Conservation (phyloP, 2,329 filamentous ascomycete genomes). For the Phyllosticta ampelicida region DNA sequence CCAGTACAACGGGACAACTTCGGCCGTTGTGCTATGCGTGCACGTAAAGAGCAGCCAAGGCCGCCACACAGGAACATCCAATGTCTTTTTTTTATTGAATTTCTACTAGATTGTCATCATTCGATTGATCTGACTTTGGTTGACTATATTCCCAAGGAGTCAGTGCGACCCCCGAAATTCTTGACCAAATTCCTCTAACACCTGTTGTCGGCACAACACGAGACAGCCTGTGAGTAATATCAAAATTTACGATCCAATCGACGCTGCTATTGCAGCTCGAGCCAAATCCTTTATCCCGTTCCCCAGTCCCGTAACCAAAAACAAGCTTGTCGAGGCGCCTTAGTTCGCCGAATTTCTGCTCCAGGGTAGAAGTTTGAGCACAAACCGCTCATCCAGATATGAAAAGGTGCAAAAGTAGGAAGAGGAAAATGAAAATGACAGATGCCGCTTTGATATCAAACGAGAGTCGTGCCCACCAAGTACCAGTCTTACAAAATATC, state of each 20-base stretch:
- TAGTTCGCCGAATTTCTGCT: not conserved
- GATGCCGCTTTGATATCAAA: slow-evolving; percentile 7
- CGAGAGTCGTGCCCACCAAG: slow-evolving; percentile 8
- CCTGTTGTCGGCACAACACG: too few species aligned
- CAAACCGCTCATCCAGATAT: not conserved
- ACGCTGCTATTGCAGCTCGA: not conserved
- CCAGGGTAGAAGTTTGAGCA: not conserved
- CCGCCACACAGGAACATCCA: too few species aligned
- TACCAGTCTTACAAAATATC: slow-evolving; percentile 7
- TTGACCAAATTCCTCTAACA: too few species aligned
- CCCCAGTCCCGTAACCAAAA: not conserved
- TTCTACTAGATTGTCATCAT: too few species aligned
- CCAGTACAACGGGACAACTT: not conserved
- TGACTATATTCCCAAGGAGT: not conserved
- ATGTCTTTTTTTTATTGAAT: too few species aligned
- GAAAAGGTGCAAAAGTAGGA: not conserved
- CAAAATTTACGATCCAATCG: not conserved
- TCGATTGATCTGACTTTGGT: too few species aligned
- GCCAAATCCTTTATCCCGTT: not conserved
- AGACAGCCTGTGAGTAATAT: not conserved
- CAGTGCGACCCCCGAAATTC: not conserved
- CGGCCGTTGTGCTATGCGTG: not conserved
- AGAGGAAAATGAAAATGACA: not conserved
- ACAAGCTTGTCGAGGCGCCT: not conserved
- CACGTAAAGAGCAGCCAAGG: too few species aligned